Evolutionary conservation across 2,329 filamentous ascomycete genomes (phyloP).

Genomic region (Penicillium sp.): DNA sequence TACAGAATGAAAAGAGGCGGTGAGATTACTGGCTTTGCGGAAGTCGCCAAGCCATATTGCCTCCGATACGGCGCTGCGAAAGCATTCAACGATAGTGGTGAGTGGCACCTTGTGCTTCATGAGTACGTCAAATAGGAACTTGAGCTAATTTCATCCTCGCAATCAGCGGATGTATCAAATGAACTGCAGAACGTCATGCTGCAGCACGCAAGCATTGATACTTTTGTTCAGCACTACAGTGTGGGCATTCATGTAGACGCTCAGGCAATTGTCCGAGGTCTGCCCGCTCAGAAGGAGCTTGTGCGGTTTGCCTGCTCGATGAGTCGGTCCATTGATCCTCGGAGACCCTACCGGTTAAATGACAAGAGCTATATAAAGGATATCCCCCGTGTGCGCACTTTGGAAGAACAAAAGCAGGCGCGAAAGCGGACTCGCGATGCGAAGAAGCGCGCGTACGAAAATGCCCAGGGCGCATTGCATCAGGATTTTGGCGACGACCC

Average conservation of each 20-base stretch:
- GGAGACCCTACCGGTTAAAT: slow-evolving; percentile 22
- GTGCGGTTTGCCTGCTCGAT: slow-evolving; percentile 25
- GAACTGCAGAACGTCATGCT: slow-evolving; percentile 24
- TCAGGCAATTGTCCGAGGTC: slow-evolving; percentile 22
- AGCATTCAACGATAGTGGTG: slow-evolving; percentile 37
- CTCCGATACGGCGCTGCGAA: slow-evolving; percentile 35
- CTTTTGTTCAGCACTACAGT: slow-evolving; percentile 26
- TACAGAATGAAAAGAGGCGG: slow-evolving; percentile 28
- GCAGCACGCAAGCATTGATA: slow-evolving; percentile 20
- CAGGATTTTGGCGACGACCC: slow-evolving; percentile 8
- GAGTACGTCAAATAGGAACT: not conserved
- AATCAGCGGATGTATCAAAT: slow-evolving; percentile 20
- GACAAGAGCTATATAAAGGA: slow-evolving; percentile 24
- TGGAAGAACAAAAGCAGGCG: slow-evolving; percentile 18
- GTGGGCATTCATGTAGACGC: slow-evolving; percentile 24
- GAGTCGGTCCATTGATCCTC: slow-evolving; percentile 24
- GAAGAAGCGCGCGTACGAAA: slow-evolving; percentile 15
- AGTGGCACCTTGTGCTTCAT: slow-evolving; percentile 23
- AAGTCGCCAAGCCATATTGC: slow-evolving; percentile 31
- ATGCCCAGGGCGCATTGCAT: slow-evolving; percentile 11
- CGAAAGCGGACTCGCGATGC: slow-evolving; percentile 15
- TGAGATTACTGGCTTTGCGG: slow-evolving; percentile 31
- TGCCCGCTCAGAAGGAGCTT: slow-evolving; percentile 20
- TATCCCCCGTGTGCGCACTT: slow-evolving; percentile 11
- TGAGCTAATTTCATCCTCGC: slow-evolving; percentile 5